Conservation (phyloP, 345 rosid species). For the Acer campestre region DNA sequence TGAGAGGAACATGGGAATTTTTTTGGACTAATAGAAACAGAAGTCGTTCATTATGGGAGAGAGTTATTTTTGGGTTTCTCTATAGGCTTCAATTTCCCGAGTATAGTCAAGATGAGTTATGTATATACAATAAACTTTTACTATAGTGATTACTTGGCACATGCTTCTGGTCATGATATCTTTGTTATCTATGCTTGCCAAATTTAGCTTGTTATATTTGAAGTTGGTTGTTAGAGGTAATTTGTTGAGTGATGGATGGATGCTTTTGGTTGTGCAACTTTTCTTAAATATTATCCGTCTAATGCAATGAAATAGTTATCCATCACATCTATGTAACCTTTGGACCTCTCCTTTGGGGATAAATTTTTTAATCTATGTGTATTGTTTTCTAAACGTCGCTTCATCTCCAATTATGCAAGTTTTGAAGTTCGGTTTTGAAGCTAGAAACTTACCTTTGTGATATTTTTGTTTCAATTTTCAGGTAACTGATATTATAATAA, state of each 20-base stretch:
- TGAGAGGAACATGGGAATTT: too few relatives aligned
- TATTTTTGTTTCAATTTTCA: neutral
- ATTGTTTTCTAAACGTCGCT: neutral
- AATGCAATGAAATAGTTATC: neutral
- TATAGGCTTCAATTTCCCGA: neutral
- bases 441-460: neutral
- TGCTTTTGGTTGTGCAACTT: neutral
- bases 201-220: neutral
- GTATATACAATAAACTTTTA: too few relatives aligned
- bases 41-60: neutral
- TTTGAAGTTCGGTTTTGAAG: neutral
- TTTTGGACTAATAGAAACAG: too few relatives aligned
- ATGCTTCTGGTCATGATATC: neutral
- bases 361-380: neutral
- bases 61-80: neutral
- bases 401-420: neutral
- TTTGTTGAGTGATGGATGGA: neutral
- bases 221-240: neutral
- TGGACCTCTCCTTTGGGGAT: neutral
- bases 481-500: slow-evolving; percentile 14
- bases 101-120: neutral
- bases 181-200: neutral
- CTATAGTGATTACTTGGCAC: neutral
- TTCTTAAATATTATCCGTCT: neutral
- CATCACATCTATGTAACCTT: neutral